Conservation (phyloP, 129 eudicot genomes). For the Flaveria bidentis region DNA sequence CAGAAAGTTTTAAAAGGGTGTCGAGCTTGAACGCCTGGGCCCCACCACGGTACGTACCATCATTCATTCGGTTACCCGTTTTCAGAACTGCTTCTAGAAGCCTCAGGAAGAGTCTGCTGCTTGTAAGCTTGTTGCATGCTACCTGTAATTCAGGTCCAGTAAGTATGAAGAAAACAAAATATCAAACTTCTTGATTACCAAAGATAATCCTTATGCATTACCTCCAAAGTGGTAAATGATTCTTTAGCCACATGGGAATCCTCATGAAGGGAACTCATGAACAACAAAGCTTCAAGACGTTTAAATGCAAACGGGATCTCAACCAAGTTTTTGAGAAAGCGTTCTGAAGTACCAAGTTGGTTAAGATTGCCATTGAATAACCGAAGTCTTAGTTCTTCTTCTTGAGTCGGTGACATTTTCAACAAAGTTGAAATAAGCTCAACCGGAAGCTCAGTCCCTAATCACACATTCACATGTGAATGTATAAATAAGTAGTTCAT, state of each 20-base stretch:
- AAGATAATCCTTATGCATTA: slow-evolving; percentile 7
- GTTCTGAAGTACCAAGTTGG: slow-evolving; percentile 79
- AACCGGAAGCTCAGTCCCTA: slow-evolving; percentile 77
- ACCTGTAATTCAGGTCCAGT: slow-evolving; percentile 45
- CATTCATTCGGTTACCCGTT: slow-evolving; percentile 95
- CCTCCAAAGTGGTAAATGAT: slow-evolving; percentile 71
- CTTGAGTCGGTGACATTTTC: slow-evolving; percentile 86
- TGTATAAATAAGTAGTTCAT: background rate
- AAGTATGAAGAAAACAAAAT: slow-evolving; percentile 17
- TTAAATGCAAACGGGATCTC: slow-evolving; percentile 81
- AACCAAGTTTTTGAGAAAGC: slow-evolving; percentile 70
- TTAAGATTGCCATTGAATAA: slow-evolving; percentile 58
- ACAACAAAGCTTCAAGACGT: slow-evolving; percentile 74
- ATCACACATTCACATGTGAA: slow-evolving; percentile 9
- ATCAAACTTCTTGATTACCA: slow-evolving; percentile 8
- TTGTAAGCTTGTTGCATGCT: slow-evolving; percentile 73
- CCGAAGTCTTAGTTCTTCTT: slow-evolving; percentile 77
- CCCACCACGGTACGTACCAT: slow-evolving; percentile 82
- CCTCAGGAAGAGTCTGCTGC: slow-evolving; percentile 80
- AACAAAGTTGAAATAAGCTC: slow-evolving; percentile 76
- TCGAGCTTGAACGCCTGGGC: slow-evolving; percentile 94
- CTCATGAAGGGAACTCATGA: slow-evolving; percentile 63
- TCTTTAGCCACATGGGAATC: slow-evolving; percentile 57
- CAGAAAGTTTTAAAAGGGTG: slow-evolving; percentile 78
- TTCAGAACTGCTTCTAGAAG: slow-evolving; percentile 94